A percentile compares a stretch with the other conserved stretches of the same genome.
Evolutionary conservation across 2,329 filamentous ascomycete genomes (phyloP).

Genomic region (Metarhizium humberi): DNA sequence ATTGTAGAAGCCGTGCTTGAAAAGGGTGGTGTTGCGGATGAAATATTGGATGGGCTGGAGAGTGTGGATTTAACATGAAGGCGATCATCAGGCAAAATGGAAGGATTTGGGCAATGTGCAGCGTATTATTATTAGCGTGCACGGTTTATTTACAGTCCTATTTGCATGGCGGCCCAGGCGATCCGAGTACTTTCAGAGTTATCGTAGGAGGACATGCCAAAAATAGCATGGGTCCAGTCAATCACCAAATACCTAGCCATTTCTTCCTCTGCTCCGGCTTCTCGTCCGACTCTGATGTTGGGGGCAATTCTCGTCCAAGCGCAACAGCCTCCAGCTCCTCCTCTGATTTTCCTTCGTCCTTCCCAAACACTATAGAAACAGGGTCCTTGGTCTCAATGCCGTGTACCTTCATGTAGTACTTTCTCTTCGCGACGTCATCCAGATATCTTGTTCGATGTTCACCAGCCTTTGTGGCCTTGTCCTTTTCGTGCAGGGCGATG

Average conservation of each 20-base stretch:
- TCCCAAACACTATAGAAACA: constrained; percentile 36
- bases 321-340: constrained; percentile 26
- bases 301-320: constrained; percentile 25
- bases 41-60: constrained; percentile 75
- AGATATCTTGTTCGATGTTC: constrained; percentile 65
- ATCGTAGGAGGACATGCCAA: neutral
- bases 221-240: constrained; percentile 3
- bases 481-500: constrained; percentile 65
- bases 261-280: constrained; percentile 49
- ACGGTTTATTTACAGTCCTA: neutral
- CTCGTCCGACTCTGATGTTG: constrained; percentile 16
- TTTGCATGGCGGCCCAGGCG: neutral
- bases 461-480: constrained; percentile 56
- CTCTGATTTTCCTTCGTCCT: constrained; percentile 25
- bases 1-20: constrained; percentile 72
- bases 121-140: neutral
- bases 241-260: constrained; percentile 74
- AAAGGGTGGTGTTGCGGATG: constrained; percentile 71
- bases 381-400: constrained; percentile 59
- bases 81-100: neutral
- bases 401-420: constrained; percentile 77
- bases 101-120: neutral
- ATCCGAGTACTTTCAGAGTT: neutral
- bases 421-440: constrained; percentile 82
- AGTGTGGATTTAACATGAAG: constrained; percentile 57